phyloP scores from a whole-genome alignment of 768 basidiomycete genomes.

The Kwoniella europaea region DNA sequence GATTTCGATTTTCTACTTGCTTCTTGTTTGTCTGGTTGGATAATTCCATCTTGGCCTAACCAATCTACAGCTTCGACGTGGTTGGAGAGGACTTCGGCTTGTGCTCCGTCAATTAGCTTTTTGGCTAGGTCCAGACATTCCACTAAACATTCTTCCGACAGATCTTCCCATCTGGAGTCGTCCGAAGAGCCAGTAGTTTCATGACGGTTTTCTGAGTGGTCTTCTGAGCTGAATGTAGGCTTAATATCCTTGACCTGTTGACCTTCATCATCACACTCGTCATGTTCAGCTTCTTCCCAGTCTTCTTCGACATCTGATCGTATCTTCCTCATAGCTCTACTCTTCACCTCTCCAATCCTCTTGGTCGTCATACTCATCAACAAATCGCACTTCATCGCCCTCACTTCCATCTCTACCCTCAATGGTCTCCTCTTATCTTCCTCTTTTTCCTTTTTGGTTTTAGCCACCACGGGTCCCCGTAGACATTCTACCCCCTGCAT shows the following conservation, averaged over 20 bases:
- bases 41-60: conserved; percentile 20
- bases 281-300: conserved; percentile 5
- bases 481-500: background rate
- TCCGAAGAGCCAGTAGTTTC: background rate
- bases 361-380: conserved; percentile 37
- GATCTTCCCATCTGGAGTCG: conserved; percentile 34
- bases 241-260: conserved; percentile 17
- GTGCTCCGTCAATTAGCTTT: conserved; percentile 13
- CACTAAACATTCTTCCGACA: conserved; percentile 25
- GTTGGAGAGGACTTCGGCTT: conserved; percentile 10
- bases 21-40: background rate
- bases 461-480: conserved; percentile 10
- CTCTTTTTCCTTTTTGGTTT: conserved; percentile 14
- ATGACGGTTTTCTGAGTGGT: background rate
- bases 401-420: conserved; percentile 35
- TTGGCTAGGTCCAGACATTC: conserved; percentile 19
- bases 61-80: conserved; percentile 27
- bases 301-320: background rate
- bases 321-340: conserved; percentile 14
- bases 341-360: conserved; percentile 31
- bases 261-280: background rate
- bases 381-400: conserved; percentile 35
- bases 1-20: background rate
- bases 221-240: background rate
- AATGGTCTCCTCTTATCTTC: conserved; percentile 24